These are phyloP conservation scores for Candida berthetii DNA, from an alignment of 805 yeast species.

Conservation along the genomic window DNA sequence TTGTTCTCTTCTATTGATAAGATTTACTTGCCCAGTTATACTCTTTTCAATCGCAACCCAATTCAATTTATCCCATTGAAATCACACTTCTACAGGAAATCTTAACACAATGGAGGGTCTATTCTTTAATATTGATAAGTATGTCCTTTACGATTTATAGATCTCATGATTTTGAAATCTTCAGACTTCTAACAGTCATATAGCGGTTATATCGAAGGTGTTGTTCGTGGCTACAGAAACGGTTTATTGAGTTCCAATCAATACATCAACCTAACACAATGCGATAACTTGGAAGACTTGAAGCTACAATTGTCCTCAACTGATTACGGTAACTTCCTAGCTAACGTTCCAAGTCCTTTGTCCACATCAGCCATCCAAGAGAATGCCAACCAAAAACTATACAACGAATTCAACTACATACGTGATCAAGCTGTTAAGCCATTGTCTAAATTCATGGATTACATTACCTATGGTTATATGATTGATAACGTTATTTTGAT, in stretches of 20 bases:
- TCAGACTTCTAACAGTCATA: conserved; percentile 4
- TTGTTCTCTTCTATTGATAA: no score
- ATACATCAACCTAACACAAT: conserved; percentile 89
- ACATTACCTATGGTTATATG: conserved; percentile 94
- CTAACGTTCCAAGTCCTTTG: conserved; percentile 77
- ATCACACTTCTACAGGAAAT: no score
- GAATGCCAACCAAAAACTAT: conserved; percentile 65
- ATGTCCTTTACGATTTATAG: conserved; percentile 15
- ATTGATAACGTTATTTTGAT: conserved; percentile 93
- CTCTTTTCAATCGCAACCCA: no score
- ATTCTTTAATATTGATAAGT: conserved; percentile 76
- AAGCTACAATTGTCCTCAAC: conserved; percentile 93
- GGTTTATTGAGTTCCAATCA: conserved; percentile 75
- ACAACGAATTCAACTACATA: conserved; percentile 79
- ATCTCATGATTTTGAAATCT: background rate
- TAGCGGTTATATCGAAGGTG: conserved; percentile 85
- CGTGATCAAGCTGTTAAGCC: conserved; percentile 80
- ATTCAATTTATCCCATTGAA: no score
- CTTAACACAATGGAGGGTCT: conserved; percentile 74
- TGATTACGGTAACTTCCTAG: conserved; percentile 87
- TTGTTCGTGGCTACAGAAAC: conserved; percentile 89
- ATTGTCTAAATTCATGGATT: conserved; percentile 81
- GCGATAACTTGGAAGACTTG: conserved; percentile 91
- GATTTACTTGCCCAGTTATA: no score
- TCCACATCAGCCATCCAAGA: conserved; percentile 86